phyloP scores from a whole-genome alignment of 352 stramenopile genomes.

The Globisporangium uncinulatum region DNA sequence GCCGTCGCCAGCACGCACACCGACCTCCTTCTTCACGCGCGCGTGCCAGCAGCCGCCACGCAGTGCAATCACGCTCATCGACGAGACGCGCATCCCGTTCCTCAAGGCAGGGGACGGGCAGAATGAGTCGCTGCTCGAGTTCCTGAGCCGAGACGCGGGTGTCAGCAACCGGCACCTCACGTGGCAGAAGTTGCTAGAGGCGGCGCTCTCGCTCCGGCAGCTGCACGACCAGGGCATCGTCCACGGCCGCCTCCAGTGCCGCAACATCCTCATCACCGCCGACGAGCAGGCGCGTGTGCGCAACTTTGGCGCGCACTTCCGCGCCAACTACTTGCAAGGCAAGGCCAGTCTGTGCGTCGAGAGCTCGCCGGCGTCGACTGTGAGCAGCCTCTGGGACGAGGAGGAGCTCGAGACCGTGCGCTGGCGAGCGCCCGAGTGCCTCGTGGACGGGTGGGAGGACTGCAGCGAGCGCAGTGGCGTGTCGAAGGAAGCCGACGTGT shows the following conservation, averaged over 20 bases:
- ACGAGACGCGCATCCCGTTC: constrained; percentile 4
- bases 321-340: neutral
- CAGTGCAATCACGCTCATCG: constrained; percentile 7
- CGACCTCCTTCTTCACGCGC: neutral
- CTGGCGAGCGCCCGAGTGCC: constrained; percentile 10
- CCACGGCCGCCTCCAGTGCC: constrained; percentile 7
- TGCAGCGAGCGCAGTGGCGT: neutral
- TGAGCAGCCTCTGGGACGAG: neutral
- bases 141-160: neutral
- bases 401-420: constrained; percentile 4
- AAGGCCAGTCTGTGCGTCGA: neutral
- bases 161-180: constrained; percentile 2
- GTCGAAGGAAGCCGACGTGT: constrained; percentile 3
- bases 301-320: constrained; percentile 7
- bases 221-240: constrained; percentile 10
- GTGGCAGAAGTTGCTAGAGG: constrained; percentile 12
- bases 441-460: neutral
- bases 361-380: neutral
- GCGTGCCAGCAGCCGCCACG: neutral
- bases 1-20: neutral
- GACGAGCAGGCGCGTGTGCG: constrained; percentile 11
- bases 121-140: constrained; percentile 10
- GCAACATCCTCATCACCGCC: constrained; percentile 14
- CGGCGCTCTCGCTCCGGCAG: constrained; percentile 6
- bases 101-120: constrained; percentile 1